Evolutionary conservation across 306 rosid species (phyloP), one percentile per base, ranked within the genome.

Genomic region (Nissolia schottii): DNA sequence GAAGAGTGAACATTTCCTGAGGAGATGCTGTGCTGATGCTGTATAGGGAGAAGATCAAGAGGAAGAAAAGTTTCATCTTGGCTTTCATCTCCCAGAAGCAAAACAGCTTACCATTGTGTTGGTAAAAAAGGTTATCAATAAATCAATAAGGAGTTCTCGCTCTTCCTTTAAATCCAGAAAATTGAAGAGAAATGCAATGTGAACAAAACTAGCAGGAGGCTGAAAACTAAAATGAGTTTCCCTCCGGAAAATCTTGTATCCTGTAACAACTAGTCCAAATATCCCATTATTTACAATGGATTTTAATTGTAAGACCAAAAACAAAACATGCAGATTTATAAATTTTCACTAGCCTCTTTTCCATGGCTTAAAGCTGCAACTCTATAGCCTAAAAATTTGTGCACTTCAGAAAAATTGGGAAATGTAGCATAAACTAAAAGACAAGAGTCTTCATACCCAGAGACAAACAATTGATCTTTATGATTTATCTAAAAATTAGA

Each of bases 291-390:
- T 38, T 45, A 51, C 63, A 68, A 68, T 14, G 46, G 19, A 31
- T 29, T 18, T 67, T 20, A 34, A 22, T 7, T 65, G 24, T 24
- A 67, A 67, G 31, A 28, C n/a, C 54, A 27, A 2, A 45, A 19
- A 5, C 27, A n/a, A n/a, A 67, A 46, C 2, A 13, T 28, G 48
- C 22, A 71, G 45, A 43, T 58, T 70, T 71, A 55, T 34, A 71
- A 51, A 63, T 64, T 73, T 70, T 40, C 75, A 24, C 51, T 29
- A 66, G 51, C 70, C 25, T 24, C 70, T 57, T 49, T 66, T 25
- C 40, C 63, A 56, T 18, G 62, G 54, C 49, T 43, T 37, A 56
- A 55, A 41, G 56, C 7, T 54, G 45, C 54, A 64, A 45, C 43
- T 49, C 51, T 24, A 41, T 55, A 55, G 48, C 37, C n/a, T 71